Evolutionary conservation across 164 flowering plant species (phyloP).

Genomic region (Magnolia changhungtana): DNA sequence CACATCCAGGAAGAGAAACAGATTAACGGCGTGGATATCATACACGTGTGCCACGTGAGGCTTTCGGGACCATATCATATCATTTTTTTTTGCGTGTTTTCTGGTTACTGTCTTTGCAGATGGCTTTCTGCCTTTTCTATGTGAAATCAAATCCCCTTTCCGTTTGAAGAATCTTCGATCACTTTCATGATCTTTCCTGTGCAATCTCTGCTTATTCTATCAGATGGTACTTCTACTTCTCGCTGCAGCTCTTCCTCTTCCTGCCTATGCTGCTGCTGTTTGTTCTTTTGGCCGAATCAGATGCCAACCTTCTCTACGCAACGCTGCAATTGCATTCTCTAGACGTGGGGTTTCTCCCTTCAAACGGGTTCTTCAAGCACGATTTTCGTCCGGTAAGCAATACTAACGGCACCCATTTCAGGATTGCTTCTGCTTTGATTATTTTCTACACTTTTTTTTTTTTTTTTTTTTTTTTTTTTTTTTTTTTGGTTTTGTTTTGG

Average conservation of each 20-base stretch:
- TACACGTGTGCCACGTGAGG: no score
- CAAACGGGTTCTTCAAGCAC: slow-evolving; percentile 29
- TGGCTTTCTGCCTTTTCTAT: background rate
- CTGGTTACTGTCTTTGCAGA: background rate
- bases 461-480: background rate
- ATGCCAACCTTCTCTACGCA: slow-evolving; percentile 17
- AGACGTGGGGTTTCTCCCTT: slow-evolving; percentile 30
- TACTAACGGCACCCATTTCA: background rate
- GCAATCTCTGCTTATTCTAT: background rate
- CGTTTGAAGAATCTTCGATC: background rate
- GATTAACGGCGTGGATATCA: no score
- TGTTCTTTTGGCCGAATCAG: slow-evolving; percentile 18
- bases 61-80: no score
- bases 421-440: background rate
- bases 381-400: slow-evolving; percentile 34
- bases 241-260: slow-evolving; percentile 22
- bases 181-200: background rate
- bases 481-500: background rate
- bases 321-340: slow-evolving; percentile 19
- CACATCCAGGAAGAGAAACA: no score
- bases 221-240: slow-evolving; percentile 13
- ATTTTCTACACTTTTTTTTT: background rate
- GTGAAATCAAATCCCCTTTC: background rate
- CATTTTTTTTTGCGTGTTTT: background rate
- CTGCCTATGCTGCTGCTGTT: slow-evolving; percentile 17